A percentile compares a stretch with the other conserved stretches of the same genome.
Evolutionary conservation across 352 stramenopile species (phyloP).

Genomic region (Phytophthora cajani): DNA sequence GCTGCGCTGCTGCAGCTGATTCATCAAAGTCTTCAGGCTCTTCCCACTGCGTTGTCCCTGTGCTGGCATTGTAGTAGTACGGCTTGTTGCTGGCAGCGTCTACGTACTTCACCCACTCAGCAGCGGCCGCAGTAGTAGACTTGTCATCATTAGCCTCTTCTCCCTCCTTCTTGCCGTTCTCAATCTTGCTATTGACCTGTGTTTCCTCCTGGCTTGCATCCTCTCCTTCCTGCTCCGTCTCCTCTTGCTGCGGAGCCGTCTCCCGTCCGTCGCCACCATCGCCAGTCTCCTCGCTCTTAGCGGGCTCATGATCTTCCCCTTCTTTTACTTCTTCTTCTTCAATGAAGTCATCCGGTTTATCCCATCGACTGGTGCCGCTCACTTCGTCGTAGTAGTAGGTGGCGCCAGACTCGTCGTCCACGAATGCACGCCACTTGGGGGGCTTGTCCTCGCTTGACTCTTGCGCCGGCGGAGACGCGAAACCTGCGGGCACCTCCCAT

Average conservation of each 20-base stretch:
- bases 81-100: constrained; percentile 69
- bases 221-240: constrained; percentile 7
- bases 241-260: constrained; percentile 25
- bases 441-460: constrained; percentile 21
- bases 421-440: constrained; percentile 64
- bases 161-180: not conserved
- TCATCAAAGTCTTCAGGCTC: constrained; percentile 59
- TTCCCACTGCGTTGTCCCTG: constrained; percentile 77
- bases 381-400: constrained; percentile 81
- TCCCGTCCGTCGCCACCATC: constrained; percentile 26
- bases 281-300: constrained; percentile 6
- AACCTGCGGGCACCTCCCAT: constrained; percentile 67
- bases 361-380: constrained; percentile 78
- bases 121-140: not conserved
- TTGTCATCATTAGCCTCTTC: not conserved
- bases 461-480: constrained; percentile 17
- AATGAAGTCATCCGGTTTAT: constrained; percentile 62
- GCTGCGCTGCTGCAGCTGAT: constrained; percentile 17
- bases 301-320: not conserved
- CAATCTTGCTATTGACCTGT: not conserved
- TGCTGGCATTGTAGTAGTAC: constrained; percentile 77
- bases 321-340: constrained; percentile 15
- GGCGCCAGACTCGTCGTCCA: constrained; percentile 64
- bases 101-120: constrained; percentile 78
- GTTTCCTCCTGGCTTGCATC: constrained; percentile 2